Base-by-base conservation (phyloP, 2,329 filamentous ascomycete genomes). In the Neopestalotiopsis sp. region DNA sequence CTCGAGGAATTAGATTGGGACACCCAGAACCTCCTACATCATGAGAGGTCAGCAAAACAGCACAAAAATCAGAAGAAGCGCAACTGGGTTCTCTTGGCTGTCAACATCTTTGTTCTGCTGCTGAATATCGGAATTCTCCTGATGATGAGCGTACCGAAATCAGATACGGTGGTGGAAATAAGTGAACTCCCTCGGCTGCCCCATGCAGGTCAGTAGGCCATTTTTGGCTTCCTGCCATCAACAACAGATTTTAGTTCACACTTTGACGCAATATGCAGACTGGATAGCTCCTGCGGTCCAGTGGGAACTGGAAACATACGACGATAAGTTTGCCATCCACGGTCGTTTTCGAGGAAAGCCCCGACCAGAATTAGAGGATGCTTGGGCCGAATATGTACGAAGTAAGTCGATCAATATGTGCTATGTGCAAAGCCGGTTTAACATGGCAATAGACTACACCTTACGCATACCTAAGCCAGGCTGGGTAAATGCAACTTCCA, bases 51-150 rank as follows among this genome's bases (percentile, higher is more conserved):
- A 20, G 30, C 32, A 28, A 61, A 12, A 17, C 24, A 17, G 12
- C 14, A 14, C 32, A 30, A 38, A 32, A 12, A 30, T 12, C 58
- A 32, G n/a, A 30, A 28, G 10, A 38, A 32, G 14, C 24, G 58
- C 13, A 61, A 61, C 58, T 61, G 58, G 58, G 30, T n/a, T 30
- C 32, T 61, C 58, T 61, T 61, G 32, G 58, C 30, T 38, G 20
- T 61, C 14, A 61, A 61, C 30, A 9, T 28, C 7, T 61, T 61
- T n/a, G 30, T 61, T 38, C 28, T 61, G 5, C 20, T 61, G 10
- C 58, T 61, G 13, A 61, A 61, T 7, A 61, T 61, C 28, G 58
- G 58, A 12, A 28, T 61, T 17, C 32, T 61, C 12, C 58, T 61
- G 6, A 61, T 61, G 58, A 38, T 61, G 10, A 61, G 24, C 32